Evolutionary conservation across 352 stramenopile species (phyloP), one percentile per base, ranked within the genome.

Genomic region (Phytophthora kernoviae): DNA sequence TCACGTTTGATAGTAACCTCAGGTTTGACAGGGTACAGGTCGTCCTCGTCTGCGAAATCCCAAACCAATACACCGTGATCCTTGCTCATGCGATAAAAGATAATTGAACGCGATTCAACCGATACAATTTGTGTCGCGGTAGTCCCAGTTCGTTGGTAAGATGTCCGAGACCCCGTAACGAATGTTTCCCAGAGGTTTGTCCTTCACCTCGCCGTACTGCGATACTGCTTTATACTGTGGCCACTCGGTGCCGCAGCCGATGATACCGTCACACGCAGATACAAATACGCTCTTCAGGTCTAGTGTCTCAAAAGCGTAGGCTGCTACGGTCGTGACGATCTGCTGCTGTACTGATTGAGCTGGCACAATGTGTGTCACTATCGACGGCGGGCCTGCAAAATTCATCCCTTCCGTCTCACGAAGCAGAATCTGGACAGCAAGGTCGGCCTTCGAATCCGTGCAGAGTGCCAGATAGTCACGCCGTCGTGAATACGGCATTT

Each of bases 381-480:
- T 77, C n/a, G 71, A 74, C 7, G 77, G 77, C 26, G 55, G 14
- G 5, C 50, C 71, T 14, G 34, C 33, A 24, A 82, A 75, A 42
- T 68, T 50, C 18, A 74, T 67, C 7, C 59, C 54, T 15, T 76
- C 54, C 0, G 79, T 88, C 63, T 88, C 75, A 10, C 69, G 72
- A 33, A 74, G 60, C 21, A 89, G 53, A 36, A 87, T 74, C 10
- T 86, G 68, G 1, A 75, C 65, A 14, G 78, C 78, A 58, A 88
- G 63, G 6, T 86, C 68, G 0, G 83, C 56, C 60, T 88, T 88
- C 0, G 62, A 68, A 45, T 75, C 66, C 9, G 43, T 62, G 51
- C 78, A 85, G 17, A 84, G 67, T 18, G 53, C 46, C 20, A 83
- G 54, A 55, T 74, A 81, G 59, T 88, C 78, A 11, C 75, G 76